Percentiles rank a stretch among this genome's conserved stretches.
phyloP scores from a whole-genome alignment of 805 yeast genomes.

The Maudiozyma serrabonitensis region DNA sequence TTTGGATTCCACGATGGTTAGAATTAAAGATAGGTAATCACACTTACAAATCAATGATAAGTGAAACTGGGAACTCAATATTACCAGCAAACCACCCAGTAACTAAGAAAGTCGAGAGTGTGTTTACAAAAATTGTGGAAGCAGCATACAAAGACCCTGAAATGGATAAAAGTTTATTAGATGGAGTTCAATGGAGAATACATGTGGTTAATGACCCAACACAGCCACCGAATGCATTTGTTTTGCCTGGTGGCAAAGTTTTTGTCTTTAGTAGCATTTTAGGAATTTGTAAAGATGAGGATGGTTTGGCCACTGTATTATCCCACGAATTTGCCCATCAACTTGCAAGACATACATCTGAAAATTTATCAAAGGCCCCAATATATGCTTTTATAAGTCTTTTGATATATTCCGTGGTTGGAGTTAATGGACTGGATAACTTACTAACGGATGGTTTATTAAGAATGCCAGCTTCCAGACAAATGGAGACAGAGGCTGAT shows the following conservation, averaged over 20 bases:
- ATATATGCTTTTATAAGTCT: constrained; percentile 47
- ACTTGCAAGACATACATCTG: constrained; percentile 84
- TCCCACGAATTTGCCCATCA: constrained; percentile 94
- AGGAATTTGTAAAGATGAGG: constrained; percentile 70
- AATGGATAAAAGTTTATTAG: constrained; percentile 25
- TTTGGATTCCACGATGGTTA: constrained; percentile 58
- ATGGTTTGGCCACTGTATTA: constrained; percentile 90
- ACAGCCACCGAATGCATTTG: constrained; percentile 93
- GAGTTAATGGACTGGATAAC: constrained; percentile 43
- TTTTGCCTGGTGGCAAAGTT: constrained; percentile 91
- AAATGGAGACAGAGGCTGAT: constrained; percentile 95
- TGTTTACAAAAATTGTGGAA: constrained; percentile 56
- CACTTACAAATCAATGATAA: constrained; percentile 51
- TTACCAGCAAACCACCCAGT: constrained; percentile 58
- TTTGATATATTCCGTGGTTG: constrained; percentile 49
- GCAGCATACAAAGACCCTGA: constrained; percentile 40
- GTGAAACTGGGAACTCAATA: constrained; percentile 42
- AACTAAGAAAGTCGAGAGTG: constrained; percentile 41
- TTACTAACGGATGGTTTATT: constrained; percentile 46
- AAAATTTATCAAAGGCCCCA: constrained; percentile 71
- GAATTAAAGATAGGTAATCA: constrained; percentile 55
- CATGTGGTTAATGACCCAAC: constrained; percentile 64
- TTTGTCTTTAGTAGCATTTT: constrained; percentile 76
- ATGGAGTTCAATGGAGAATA: constrained; percentile 54
- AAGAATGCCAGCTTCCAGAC: constrained; percentile 78